A percentile compares a stretch with the other conserved stretches of the same genome.
These are phyloP conservation scores for Nicotiana otophora DNA, from an alignment of 257 asterid genomes.

Conservation along the genomic window DNA sequence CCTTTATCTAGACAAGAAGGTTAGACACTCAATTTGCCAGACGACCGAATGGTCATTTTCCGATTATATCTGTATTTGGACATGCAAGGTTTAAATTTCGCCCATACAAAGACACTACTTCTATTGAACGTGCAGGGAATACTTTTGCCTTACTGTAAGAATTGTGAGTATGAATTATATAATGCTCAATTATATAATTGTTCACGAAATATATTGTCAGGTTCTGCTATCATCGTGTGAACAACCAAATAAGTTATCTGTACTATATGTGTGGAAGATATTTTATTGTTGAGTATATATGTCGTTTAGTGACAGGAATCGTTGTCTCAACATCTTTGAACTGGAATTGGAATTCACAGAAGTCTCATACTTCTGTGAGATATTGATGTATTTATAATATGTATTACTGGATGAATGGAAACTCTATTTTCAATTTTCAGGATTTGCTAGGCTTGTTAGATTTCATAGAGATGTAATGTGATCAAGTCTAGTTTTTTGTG, in stretches of 20 bases:
- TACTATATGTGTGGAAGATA: background rate
- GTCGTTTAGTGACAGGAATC: background rate
- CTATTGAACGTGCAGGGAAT: background rate
- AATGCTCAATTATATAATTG: background rate
- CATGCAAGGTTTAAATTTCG: background rate
- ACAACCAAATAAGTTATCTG: background rate
- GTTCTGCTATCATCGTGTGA: background rate
- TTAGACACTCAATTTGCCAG: background rate
- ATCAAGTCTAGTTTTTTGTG: too few relatives aligned
- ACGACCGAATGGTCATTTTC: background rate
- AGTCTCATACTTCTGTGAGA: background rate
- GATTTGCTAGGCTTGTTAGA: too few relatives aligned
- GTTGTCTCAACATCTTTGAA: background rate
- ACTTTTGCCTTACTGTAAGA: background rate
- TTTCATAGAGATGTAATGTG: too few relatives aligned
- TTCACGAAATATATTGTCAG: background rate
- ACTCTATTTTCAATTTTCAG: too few relatives aligned
- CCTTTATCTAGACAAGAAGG: background rate
- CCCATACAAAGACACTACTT: background rate
- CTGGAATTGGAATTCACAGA: constrained; percentile 3
- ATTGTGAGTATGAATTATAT: background rate
- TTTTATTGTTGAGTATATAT: background rate
- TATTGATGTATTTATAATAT: too few relatives aligned
- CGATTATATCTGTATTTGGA: background rate
- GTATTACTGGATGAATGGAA: too few relatives aligned